Percentiles rank a stretch among this genome's conserved stretches.
Evolutionary conservation across 495 filamentous ascomycete species (phyloP).

Genomic region (Immersiella caudata): DNA sequence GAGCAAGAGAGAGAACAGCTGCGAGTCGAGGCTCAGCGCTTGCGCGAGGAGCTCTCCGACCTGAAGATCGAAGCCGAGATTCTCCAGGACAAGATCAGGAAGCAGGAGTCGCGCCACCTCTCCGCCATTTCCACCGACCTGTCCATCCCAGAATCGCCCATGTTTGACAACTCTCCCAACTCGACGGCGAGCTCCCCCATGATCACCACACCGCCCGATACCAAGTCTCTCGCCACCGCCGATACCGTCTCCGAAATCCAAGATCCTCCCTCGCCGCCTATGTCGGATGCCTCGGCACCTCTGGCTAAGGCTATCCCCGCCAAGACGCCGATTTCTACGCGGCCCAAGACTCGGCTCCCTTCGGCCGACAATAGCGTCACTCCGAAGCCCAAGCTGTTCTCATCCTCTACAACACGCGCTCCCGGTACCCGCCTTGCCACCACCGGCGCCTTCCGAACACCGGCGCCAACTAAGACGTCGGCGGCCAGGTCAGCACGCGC

Average conservation of each 20-base stretch:
- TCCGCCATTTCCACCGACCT: slow-evolving; percentile 55
- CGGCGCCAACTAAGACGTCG: slow-evolving; percentile 31
- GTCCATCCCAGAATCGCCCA: slow-evolving; percentile 57
- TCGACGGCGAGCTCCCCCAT: slow-evolving; percentile 73
- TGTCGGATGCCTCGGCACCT: slow-evolving; percentile 71
- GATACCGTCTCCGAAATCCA: slow-evolving; percentile 48
- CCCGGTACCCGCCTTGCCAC: slow-evolving; percentile 39
- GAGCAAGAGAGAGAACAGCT: slow-evolving; percentile 88
- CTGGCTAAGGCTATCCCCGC: slow-evolving; percentile 31
- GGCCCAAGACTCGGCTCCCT: slow-evolving; percentile 50
- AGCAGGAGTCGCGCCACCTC: slow-evolving; percentile 57
- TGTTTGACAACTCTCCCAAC: slow-evolving; percentile 56
- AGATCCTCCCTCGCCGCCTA: slow-evolving; percentile 63
- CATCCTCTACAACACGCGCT: slow-evolving; percentile 34
- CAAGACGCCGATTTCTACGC: slow-evolving; percentile 30
- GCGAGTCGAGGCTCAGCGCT: slow-evolving; percentile 83
- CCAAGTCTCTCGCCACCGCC: slow-evolving; percentile 56
- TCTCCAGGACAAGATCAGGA: slow-evolving; percentile 83
- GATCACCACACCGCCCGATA: slow-evolving; percentile 69
- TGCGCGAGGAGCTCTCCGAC: slow-evolving; percentile 89
- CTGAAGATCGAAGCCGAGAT: slow-evolving; percentile 95
- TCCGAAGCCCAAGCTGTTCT: slow-evolving; percentile 48
- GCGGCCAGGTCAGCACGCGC: slow-evolving; percentile 34
- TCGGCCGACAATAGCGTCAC: slow-evolving; percentile 54
- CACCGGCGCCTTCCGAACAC: slow-evolving; percentile 36